These are phyloP conservation scores for Narthecium ossifragum DNA, from an alignment of 106 monocot genomes.

Conservation along the genomic window DNA sequence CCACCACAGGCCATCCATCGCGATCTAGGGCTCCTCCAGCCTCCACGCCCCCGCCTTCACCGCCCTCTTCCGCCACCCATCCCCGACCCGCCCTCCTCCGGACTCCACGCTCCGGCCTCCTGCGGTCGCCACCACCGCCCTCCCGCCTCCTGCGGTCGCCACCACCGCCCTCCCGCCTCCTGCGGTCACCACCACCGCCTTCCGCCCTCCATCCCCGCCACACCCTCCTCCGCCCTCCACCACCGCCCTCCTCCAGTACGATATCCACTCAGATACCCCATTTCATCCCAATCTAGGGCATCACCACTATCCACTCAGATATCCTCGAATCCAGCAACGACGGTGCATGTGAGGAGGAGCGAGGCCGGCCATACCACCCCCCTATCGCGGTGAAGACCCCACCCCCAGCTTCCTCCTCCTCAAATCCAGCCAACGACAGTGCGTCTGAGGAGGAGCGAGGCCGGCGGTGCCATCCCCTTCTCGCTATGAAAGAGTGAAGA, in stretches of 20 bases:
- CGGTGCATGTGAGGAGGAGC: too few relatives aligned
- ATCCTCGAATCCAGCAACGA: neutral
- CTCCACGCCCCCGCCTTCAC: conserved; percentile 31
- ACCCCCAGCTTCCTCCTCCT: neutral
- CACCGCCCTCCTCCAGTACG: neutral
- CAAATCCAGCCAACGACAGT: neutral
- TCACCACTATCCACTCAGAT: neutral
- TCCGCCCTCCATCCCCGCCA: neutral
- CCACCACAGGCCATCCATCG: too few relatives aligned
- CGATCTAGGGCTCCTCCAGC: too few relatives aligned
- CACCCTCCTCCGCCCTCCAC: neutral
- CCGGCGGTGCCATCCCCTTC: too few relatives aligned
- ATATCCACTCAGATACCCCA: neutral
- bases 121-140: neutral
- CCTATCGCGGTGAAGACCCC: too few relatives aligned
- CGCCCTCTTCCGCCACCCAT: conserved; percentile 25
- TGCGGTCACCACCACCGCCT: neutral
- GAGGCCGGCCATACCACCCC: too few relatives aligned
- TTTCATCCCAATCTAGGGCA: neutral
- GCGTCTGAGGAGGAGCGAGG: too few relatives aligned
- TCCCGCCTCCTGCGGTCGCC: neutral
- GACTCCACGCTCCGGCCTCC: neutral
- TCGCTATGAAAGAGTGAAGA: too few relatives aligned
- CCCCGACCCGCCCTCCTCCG: conserved; percentile 22
- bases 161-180: neutral